Evolutionary conservation across 805 yeast genomes (phyloP).

Genomic region (Kazachstania kunashirensis): DNA sequence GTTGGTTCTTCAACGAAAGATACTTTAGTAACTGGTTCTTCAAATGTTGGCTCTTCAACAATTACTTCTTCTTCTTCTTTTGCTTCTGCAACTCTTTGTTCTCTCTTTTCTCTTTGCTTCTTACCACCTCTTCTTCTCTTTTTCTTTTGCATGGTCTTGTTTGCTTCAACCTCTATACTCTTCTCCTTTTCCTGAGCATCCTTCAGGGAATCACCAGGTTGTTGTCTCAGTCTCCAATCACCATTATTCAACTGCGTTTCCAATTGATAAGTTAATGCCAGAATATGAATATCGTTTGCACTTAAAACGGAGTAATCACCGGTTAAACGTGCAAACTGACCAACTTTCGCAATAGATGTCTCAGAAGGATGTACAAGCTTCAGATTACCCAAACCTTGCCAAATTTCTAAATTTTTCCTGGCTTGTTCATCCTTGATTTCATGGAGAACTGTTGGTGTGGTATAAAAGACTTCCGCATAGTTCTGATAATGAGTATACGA

Average conservation of each 20-base stretch:
- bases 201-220: slow-evolving; percentile 51
- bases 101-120: slow-evolving; percentile 52
- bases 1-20: neutral
- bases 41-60: neutral
- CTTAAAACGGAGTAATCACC: slow-evolving; percentile 89
- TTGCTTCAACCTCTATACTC: slow-evolving; percentile 1
- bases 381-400: slow-evolving; percentile 57
- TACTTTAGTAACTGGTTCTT: slow-evolving; percentile 1
- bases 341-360: slow-evolving; percentile 52
- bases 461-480: slow-evolving; percentile 62
- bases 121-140: slow-evolving; percentile 57
- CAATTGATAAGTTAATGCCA: slow-evolving; percentile 84
- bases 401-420: slow-evolving; percentile 63
- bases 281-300: slow-evolving; percentile 81
- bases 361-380: slow-evolving; percentile 68
- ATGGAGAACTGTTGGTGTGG: slow-evolving; percentile 83
- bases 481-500: slow-evolving; percentile 63
- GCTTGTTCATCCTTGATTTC: slow-evolving; percentile 85
- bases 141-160: slow-evolving; percentile 5
- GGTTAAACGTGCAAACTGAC: slow-evolving; percentile 70
- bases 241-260: slow-evolving; percentile 65
- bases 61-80: neutral
- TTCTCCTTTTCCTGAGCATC: slow-evolving; percentile 9
- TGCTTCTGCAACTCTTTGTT: slow-evolving; percentile 23
- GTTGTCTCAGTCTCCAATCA: slow-evolving; percentile 57